Base-by-base conservation (phyloP, 2,329 filamentous ascomycete genomes). In the Penicillium sp. region DNA sequence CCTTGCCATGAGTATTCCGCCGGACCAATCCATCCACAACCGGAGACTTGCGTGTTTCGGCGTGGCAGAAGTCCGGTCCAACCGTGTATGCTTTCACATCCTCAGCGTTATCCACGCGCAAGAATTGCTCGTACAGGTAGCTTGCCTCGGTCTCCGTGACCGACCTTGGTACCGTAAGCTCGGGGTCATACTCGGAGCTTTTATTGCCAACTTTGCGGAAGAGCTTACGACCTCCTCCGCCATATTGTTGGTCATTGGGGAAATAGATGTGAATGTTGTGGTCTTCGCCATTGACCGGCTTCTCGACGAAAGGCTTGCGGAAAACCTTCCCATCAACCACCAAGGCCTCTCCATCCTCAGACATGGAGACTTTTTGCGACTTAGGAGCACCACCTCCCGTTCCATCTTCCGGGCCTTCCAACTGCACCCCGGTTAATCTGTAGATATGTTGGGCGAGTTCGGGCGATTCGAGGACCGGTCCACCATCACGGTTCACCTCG, bases 241-340 rank as follows among this genome's bases (percentile, higher is more conserved):
- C 92, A 44, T 90, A 84, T 37, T 90, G 89, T 54, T 78, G 71
- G 56, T 75, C 73, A 58, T 87, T 89, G 19, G 93, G 91, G 68
- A 95, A 97, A 76, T 97, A 99, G 52, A 99, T 97, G 75, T 96
- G 89, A 66, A 99, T 96, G 71, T 99, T 99, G 77, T 99, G 94
- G 68, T 99, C 93, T 75, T 99, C 94, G 29, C 94, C 94, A 68
- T 91, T 97, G n/a, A 92, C 92, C 0, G 94, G 94, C 73, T 99
- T 99, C 71, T 99, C 94, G 33, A 99, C 94, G 69, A 99, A 99
- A 0, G 94, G 94, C 70, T 99, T 99, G 64, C 83, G 88, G 42
- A 99, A 82, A 3, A 87, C 74, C 36, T 84, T 81, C 10, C 93
- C 94, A 70, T 99, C 93, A 9, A 99, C 93, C 37, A 88, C 86